Evolutionary conservation across 805 yeast genomes (phyloP).

Genomic region (Saccharomycopsis fodiens): DNA sequence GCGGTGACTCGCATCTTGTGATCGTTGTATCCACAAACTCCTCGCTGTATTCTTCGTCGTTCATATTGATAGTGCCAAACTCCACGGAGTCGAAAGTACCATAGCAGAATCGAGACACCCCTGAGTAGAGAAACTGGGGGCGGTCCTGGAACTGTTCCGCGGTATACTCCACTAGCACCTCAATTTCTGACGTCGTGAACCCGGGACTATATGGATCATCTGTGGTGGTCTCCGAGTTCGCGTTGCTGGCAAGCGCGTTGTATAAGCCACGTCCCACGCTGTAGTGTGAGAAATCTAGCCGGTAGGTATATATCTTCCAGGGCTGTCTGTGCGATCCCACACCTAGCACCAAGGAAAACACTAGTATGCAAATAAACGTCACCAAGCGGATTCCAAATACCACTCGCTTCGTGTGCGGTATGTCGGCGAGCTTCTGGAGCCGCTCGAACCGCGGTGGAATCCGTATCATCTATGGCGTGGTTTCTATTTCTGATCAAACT

Average conservation of each 20-base stretch:
- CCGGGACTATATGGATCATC: conserved; percentile 25
- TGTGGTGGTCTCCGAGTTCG: conserved; percentile 23
- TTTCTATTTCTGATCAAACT: too few relatives aligned
- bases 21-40: not conserved
- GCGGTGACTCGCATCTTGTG: not conserved
- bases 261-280: conserved; percentile 50
- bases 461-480: too few relatives aligned
- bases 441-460: not conserved
- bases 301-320: conserved; percentile 12
- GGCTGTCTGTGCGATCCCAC: conserved; percentile 2
- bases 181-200: conserved; percentile 43
- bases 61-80: conserved; percentile 3
- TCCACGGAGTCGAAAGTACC: conserved; percentile 26
- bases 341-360: not conserved
- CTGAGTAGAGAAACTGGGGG: conserved; percentile 40
- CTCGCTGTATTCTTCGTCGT: not conserved
- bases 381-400: conserved; percentile 1
- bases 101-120: conserved; percentile 39
- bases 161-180: conserved; percentile 38
- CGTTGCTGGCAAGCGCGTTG: conserved; percentile 32
- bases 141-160: conserved; percentile 37
- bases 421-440: not conserved
- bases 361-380: conserved; percentile 5
- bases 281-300: conserved; percentile 42
- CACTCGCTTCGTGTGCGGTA: not conserved